phyloP scores from a whole-genome alignment of 75 land plant genomes.

The Adiantum capillusveneris region DNA sequence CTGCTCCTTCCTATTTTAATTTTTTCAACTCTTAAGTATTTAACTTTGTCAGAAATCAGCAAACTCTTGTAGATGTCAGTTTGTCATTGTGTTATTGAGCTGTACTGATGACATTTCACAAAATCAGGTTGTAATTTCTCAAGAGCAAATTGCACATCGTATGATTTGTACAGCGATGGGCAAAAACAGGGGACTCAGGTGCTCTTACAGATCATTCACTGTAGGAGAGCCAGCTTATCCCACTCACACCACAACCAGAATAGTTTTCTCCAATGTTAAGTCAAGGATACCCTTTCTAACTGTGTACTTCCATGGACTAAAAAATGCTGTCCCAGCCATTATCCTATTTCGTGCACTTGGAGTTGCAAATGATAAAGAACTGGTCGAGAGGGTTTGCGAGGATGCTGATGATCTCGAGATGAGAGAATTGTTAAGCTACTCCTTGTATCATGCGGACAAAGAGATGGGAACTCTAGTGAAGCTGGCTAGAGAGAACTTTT shows the following conservation, averaged over 20 bases:
- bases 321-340: not conserved
- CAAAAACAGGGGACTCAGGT: not conserved
- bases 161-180: not conserved
- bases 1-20: too few relatives aligned
- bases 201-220: not conserved
- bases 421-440: not conserved
- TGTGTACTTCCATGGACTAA: conserved; percentile 1
- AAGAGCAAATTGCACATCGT: not conserved
- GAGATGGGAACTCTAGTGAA: not conserved
- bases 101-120: too few relatives aligned
- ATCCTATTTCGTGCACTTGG: conserved; percentile 1
- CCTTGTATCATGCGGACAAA: conserved; percentile 1
- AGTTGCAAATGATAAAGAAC: conserved; percentile 2
- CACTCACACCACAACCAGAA: not conserved
- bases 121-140: not conserved
- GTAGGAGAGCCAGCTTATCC: not conserved
- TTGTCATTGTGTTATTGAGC: too few relatives aligned
- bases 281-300: conserved; percentile 2
- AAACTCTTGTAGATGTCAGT: too few relatives aligned
- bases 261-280: not conserved
- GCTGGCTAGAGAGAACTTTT: not conserved
- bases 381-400: conserved; percentile 4
- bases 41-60: too few relatives aligned
- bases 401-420: not conserved
- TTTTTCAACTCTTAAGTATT: too few relatives aligned